Evolutionary conservation across 257 asterid species (phyloP).

Genomic region (Przewalskia tangutica): DNA sequence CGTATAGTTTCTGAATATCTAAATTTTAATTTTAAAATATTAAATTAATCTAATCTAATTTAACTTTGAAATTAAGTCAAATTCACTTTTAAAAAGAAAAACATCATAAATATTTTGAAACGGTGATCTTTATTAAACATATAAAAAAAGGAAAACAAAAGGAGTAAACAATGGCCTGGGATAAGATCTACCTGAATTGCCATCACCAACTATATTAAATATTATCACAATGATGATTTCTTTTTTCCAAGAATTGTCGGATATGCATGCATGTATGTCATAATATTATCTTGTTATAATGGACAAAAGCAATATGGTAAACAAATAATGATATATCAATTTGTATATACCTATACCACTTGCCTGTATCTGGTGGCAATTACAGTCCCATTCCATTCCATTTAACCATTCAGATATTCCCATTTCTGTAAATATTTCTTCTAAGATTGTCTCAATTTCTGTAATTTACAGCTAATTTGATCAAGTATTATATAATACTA

Average conservation of each 20-base stretch:
- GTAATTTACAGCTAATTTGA: not conserved
- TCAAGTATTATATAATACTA: not conserved
- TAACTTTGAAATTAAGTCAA: too few relatives aligned
- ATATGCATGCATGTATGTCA: not conserved
- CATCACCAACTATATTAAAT: not conserved
- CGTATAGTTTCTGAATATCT: too few relatives aligned
- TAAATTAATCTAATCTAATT: too few relatives aligned
- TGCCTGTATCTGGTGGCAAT: not conserved
- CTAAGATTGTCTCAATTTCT: not conserved
- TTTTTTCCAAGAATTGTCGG: not conserved
- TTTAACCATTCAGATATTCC: not conserved
- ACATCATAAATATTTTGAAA: too few relatives aligned
- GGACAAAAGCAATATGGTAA: not conserved
- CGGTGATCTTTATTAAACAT: not conserved
- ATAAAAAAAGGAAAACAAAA: not conserved
- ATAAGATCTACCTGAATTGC: not conserved
- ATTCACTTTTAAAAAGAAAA: too few relatives aligned
- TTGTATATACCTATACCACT: not conserved
- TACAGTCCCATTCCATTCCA: not conserved
- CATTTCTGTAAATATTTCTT: not conserved
- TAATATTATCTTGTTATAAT: not conserved
- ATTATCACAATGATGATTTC: not conserved
- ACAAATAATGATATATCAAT: not conserved
- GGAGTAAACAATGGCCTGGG: not conserved
- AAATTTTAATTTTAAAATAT: too few relatives aligned